These are phyloP conservation scores for Limnanthes douglasii DNA, from an alignment of 345 rosid species.

Conservation along the genomic window DNA sequence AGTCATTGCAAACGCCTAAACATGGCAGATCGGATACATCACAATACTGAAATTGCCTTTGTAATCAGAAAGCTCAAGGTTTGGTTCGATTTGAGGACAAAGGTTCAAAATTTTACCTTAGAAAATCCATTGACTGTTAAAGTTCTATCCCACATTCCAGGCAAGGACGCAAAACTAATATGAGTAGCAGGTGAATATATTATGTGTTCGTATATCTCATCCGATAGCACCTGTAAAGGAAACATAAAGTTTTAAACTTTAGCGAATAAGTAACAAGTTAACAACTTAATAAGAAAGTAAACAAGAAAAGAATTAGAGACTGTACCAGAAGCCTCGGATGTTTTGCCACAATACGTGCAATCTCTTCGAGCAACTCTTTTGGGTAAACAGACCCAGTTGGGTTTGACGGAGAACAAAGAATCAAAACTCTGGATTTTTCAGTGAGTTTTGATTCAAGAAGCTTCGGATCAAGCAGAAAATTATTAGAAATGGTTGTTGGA, in stretches of 20 bases:
- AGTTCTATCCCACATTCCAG: slow-evolving; percentile 91
- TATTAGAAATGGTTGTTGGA: slow-evolving; percentile 67
- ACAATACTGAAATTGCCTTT: background rate
- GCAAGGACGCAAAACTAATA: slow-evolving; percentile 90
- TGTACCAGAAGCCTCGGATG: slow-evolving; percentile 94
- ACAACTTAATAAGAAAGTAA: background rate
- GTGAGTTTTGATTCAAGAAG: slow-evolving; percentile 54
- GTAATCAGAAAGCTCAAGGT: background rate
- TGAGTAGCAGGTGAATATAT: slow-evolving; percentile 88
- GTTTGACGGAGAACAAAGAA: slow-evolving; percentile 93
- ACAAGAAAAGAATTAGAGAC: background rate
- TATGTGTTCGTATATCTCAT: slow-evolving; percentile 97
- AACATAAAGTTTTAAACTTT: slow-evolving; percentile 9
- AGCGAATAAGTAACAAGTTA: background rate
- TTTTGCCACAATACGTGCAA: slow-evolving; percentile 69
- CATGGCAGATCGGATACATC: slow-evolving; percentile 3
- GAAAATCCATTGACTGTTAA: slow-evolving; percentile 93
- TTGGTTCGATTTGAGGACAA: background rate
- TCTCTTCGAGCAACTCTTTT: slow-evolving; percentile 73
- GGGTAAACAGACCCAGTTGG: slow-evolving; percentile 99
- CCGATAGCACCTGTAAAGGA: slow-evolving; percentile 57
- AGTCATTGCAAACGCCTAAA: slow-evolving; percentile 99
- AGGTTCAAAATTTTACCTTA: slow-evolving; percentile 35
- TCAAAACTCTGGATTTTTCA: slow-evolving; percentile 74
- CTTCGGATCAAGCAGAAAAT: slow-evolving; percentile 82